Conservation (phyloP, 192 early-diverging fungal species). For the Backusella liffmaniae region DNA sequence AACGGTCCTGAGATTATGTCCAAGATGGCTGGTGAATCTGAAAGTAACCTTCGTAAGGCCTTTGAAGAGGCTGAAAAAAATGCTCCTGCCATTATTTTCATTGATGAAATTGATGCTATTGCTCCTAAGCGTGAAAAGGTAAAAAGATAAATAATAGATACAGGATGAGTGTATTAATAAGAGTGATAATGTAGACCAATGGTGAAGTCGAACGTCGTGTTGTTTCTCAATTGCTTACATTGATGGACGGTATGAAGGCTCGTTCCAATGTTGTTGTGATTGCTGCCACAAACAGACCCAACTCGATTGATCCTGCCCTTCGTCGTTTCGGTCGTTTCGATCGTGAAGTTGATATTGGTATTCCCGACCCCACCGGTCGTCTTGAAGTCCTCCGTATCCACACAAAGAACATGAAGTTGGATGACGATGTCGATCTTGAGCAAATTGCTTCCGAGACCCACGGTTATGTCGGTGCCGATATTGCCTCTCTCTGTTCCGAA, state of each 20-base stretch:
- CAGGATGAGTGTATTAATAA: neutral
- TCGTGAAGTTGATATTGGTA: constrained; percentile 98
- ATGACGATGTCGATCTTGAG: constrained; percentile 96
- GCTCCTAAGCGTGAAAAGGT: constrained; percentile 86
- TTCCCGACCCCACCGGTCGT: constrained; percentile 97
- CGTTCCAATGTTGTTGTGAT: constrained; percentile 98
- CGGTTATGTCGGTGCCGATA: constrained; percentile 96
- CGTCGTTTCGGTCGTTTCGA: constrained; percentile 99
- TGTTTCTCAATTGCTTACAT: constrained; percentile 95
- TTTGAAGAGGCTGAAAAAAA: constrained; percentile 99
- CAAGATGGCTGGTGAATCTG: constrained; percentile 99
- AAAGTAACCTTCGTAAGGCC: constrained; percentile 96
- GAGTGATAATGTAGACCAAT: constrained; percentile 52
- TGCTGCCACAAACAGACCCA: constrained; percentile 98
- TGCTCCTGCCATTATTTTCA: constrained; percentile 94
- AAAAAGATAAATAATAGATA: neutral
- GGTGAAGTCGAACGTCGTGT: constrained; percentile 96
- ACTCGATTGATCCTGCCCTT: constrained; percentile 97
- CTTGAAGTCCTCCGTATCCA: constrained; percentile 98
- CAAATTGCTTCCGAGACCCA: constrained; percentile 97
- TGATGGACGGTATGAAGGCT: constrained; percentile 87
- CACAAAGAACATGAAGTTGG: constrained; percentile 99
- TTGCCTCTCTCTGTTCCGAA: constrained; percentile 97
- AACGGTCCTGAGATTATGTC: constrained; percentile 99
- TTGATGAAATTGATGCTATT: constrained; percentile 99